A percentile compares a stretch with the other conserved stretches of the same genome.
These are phyloP conservation scores for Melaleuca alternifolia DNA, from an alignment of 345 rosid species.

Conservation along the genomic window DNA sequence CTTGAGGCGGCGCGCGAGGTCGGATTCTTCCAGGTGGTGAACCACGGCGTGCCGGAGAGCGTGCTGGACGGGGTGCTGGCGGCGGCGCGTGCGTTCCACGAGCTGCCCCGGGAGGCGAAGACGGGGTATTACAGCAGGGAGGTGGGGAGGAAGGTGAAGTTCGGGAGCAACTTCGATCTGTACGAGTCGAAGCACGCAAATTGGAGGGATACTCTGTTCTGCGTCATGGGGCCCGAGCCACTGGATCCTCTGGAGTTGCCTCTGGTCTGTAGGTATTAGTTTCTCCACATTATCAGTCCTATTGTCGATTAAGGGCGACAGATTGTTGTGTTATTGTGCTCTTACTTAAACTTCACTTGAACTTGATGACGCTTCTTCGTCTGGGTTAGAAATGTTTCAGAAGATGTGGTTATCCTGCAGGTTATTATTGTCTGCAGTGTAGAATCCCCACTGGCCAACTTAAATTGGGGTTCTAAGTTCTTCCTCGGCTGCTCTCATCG, in stretches of 20 bases:
- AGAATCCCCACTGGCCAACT: neutral
- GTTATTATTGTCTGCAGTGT: neutral
- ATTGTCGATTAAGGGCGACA: neutral
- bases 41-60: constrained; percentile 7
- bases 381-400: neutral
- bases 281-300: neutral
- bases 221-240: constrained; percentile 2
- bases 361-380: neutral
- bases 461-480: neutral
- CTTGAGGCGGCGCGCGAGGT: constrained; percentile 14
- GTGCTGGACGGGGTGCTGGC: constrained; percentile 13
- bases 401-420: neutral
- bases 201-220: constrained; percentile 10
- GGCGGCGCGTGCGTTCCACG: constrained; percentile 14
- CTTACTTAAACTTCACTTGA: neutral
- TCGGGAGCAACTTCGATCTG: constrained; percentile 12
- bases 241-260: constrained; percentile 7
- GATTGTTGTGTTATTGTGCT: neutral
- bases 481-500: neutral
- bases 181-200: constrained; percentile 6
- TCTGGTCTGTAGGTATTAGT: constrained; percentile 2
- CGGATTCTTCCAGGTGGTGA: constrained; percentile 28
- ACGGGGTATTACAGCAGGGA: constrained; percentile 13
- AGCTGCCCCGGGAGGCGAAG: constrained; percentile 18
- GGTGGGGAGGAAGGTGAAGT: constrained; percentile 15